A percentile compares a stretch with the other conserved stretches of the same genome.
phyloP scores from a whole-genome alignment of 306 rosid species.

The Vicia villosa region DNA sequence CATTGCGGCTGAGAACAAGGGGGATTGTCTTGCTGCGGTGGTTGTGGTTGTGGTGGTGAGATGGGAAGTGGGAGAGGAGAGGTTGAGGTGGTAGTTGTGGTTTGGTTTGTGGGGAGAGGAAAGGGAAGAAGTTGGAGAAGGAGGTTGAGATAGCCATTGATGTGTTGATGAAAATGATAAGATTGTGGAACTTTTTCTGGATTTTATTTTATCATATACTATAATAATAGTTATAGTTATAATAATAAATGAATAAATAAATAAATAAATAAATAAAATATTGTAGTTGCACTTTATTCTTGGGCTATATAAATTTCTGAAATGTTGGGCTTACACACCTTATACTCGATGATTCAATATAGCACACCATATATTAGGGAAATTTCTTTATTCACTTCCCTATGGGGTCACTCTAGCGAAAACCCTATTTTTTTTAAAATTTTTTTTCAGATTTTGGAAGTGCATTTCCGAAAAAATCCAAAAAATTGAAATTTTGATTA shows the following conservation, averaged over 20 bases:
- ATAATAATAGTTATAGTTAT: too few species aligned
- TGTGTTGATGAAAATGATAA: neutral
- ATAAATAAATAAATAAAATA: neutral
- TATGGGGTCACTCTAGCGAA: too few species aligned
- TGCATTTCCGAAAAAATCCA: too few species aligned
- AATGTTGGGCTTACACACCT: neutral
- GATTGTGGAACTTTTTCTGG: neutral
- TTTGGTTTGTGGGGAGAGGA: slow-evolving; percentile 28
- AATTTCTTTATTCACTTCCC: too few species aligned
- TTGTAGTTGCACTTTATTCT: neutral
- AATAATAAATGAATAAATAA: too few species aligned
- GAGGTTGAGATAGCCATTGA: slow-evolving; percentile 42
- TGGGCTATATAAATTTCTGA: neutral
- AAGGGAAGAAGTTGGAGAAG: slow-evolving; percentile 30
- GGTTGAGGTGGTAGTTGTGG: slow-evolving; percentile 43
- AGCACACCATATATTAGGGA: too few species aligned
- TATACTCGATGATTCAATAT: too few species aligned
- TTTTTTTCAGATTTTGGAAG: too few species aligned
- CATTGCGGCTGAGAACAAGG: slow-evolving; percentile 1
- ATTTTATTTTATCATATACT: neutral
- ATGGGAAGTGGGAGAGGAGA: slow-evolving; percentile 17
- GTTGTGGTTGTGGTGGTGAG: slow-evolving; percentile 38
- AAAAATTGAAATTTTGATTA: too few species aligned
- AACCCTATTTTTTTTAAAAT: too few species aligned
- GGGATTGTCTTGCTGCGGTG: neutral